phyloP scores from a whole-genome alignment of 2,329 filamentous ascomycete species.

The Aspergillus novofumigatus region DNA sequence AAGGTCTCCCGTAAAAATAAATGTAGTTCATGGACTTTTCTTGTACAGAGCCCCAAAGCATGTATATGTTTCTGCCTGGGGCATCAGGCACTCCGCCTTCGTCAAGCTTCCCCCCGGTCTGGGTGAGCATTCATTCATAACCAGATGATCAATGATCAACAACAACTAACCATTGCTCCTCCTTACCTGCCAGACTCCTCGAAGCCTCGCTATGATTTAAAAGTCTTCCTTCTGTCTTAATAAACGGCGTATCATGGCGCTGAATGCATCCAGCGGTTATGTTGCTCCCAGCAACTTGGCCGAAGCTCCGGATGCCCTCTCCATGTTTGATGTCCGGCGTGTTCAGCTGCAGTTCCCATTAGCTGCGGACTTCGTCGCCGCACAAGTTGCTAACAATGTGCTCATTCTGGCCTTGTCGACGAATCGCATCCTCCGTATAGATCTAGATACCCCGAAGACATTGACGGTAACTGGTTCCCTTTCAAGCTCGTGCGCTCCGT shows the following conservation, averaged over 20 bases:
- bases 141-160: background rate
- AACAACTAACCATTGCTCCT: slow-evolving; percentile 16
- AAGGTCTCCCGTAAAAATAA: background rate
- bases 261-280: slow-evolving; percentile 69
- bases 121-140: background rate
- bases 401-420: slow-evolving; percentile 88
- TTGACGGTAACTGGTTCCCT: slow-evolving; percentile 62
- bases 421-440: slow-evolving; percentile 87
- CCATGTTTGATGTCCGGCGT: slow-evolving; percentile 90
- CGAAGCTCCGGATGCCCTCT: slow-evolving; percentile 60
- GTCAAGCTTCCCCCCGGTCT: background rate
- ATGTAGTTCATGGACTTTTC: background rate
- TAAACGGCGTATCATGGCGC: slow-evolving; percentile 57
- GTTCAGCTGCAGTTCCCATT: slow-evolving; percentile 94
- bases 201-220: slow-evolving; percentile 28
- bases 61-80: background rate
- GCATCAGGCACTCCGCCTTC: background rate
- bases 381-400: slow-evolving; percentile 96
- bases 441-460: slow-evolving; percentile 92
- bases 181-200: slow-evolving; percentile 7
- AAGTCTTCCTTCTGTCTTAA: background rate
- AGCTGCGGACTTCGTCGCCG: slow-evolving; percentile 91
- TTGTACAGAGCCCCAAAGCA: background rate
- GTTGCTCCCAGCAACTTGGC: slow-evolving; percentile 60
- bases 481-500: background rate